These are phyloP conservation scores for Clausena lansium DNA, from an alignment of 345 rosid species.

Conservation along the genomic window DNA sequence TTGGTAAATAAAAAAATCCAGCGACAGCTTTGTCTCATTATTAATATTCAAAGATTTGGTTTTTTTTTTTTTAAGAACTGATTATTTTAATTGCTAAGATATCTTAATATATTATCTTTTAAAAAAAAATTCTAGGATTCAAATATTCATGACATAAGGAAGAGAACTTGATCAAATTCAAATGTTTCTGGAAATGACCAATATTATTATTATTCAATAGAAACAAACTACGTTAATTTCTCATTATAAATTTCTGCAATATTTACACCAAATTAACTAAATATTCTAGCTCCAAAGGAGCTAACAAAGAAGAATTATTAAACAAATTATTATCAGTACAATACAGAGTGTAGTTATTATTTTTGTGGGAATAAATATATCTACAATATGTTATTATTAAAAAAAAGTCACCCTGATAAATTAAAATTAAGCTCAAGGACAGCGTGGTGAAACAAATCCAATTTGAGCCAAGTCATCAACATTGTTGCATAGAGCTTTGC, in stretches of 20 bases:
- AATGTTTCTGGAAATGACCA: neutral
- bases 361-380: neutral
- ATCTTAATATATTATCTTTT: too few species aligned
- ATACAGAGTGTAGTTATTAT: neutral
- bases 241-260: neutral
- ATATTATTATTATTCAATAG: neutral
- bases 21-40: too few species aligned
- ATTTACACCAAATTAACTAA: neutral
- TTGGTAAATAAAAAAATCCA: too few species aligned
- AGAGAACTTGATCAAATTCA: too few species aligned
- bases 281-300: too few species aligned
- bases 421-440: conserved; percentile 23
- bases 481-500: conserved; percentile 52
- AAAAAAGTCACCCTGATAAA: too few species aligned
- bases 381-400: neutral
- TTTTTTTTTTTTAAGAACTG: too few species aligned
- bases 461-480: conserved; percentile 31
- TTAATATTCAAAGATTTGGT: too few species aligned
- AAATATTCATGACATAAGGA: too few species aligned
- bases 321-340: neutral
- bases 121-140: too few species aligned
- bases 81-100: too few species aligned
- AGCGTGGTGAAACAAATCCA: conserved; percentile 54
- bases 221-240: neutral
- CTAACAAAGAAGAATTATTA: neutral